Evolutionary conservation across 352 stramenopile genomes (phyloP).

Genomic region (Plasmopara viticola): DNA sequence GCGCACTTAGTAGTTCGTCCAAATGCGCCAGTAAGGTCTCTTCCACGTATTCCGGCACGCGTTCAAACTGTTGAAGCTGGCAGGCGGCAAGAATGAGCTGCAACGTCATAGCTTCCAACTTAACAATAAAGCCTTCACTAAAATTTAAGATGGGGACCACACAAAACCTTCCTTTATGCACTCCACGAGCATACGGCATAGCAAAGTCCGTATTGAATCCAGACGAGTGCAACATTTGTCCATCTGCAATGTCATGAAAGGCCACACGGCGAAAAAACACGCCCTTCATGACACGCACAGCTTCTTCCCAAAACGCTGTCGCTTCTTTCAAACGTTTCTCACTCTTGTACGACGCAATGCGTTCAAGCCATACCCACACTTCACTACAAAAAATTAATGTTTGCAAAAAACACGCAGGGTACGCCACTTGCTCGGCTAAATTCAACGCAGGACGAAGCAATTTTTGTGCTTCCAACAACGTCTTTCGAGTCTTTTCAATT

Average conservation of each 20-base stretch:
- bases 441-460: constrained; percentile 57
- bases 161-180: constrained; percentile 42
- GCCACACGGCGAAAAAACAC: constrained; percentile 74
- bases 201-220: constrained; percentile 27
- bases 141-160: constrained; percentile 81
- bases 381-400: constrained; percentile 59
- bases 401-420: constrained; percentile 46
- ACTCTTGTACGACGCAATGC: constrained; percentile 69
- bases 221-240: constrained; percentile 21
- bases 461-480: constrained; percentile 54
- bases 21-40: constrained; percentile 57
- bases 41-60: constrained; percentile 66
- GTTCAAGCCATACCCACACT: constrained; percentile 76
- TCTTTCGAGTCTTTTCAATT: constrained; percentile 57
- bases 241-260: constrained; percentile 46
- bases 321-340: constrained; percentile 70
- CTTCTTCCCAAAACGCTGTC: constrained; percentile 75
- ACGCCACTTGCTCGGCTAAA: constrained; percentile 61
- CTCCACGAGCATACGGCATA: constrained; percentile 17
- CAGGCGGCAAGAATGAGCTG: constrained; percentile 66
- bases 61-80: constrained; percentile 77
- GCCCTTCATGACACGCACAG: constrained; percentile 62
- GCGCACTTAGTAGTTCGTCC: constrained; percentile 68
- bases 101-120: constrained; percentile 58
- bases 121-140: constrained; percentile 64